Base-by-base conservation (phyloP, 352 stramenopile genomes). In the Globisporangium polare region DNA sequence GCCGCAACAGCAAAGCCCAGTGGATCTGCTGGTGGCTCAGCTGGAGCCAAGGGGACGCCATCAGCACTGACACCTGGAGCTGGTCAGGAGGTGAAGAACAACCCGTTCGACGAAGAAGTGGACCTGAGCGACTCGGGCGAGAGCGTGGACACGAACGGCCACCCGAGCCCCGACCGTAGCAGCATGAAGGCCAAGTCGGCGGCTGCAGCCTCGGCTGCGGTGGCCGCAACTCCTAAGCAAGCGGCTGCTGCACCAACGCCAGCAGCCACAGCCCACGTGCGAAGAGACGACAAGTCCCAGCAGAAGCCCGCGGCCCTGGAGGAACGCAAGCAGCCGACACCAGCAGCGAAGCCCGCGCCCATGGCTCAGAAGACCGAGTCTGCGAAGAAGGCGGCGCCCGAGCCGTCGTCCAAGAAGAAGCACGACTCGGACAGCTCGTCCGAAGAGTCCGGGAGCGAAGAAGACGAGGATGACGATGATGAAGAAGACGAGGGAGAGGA, bases 91-190 rank as follows among this genome's bases (percentile, higher is more conserved):
- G 66, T 83, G 41, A 94, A 93, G 63, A 95, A 95, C 68, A 80
- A 83, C 29, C 86, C 86, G 53, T 94, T 94, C 53, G 88, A 96
- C 50, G 87, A 94, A 69, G 72, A 95, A 68, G 76, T 95, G 8
- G 87, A 95, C 50, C 54, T 96, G 39, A 95, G 87, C 54, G 88
- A 95, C 62, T 95, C 86, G 12, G 86, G 79, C 8, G 88, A 87
- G 15, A 95, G 86, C 43, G 68, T 96, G 26, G 86, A 95, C 60
- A 96, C 86, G 24, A 85, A 89, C 41, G 85, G 77, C 24, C 80
- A 86, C 12, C 78, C 78, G 20, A 91, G 78, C 67, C 80, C 83
- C 12, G 67, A 87, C 33, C 77, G 69, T 20, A 75, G 68, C 50
- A 71, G 60, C 58, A 79, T 80, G 53, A 78, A 83, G 60, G 70